Conservation (phyloP, 495 filamentous ascomycete genomes). For the Lasiosphaeria miniovina region DNA sequence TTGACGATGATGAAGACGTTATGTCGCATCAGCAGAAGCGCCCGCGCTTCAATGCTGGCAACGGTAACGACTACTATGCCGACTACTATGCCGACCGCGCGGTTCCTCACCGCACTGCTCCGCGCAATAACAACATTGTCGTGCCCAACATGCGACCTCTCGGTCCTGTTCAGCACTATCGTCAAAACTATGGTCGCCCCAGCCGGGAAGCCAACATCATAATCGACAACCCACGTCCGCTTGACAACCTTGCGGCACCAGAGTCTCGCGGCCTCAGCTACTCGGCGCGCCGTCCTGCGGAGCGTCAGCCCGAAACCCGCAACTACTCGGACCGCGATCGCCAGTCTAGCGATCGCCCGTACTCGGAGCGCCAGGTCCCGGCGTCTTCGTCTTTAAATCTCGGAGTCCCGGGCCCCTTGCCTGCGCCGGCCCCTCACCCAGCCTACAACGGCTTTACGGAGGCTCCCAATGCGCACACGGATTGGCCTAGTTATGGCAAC, state of each 20-base stretch:
- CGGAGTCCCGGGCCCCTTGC: background rate
- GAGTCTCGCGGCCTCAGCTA: too few relatives aligned
- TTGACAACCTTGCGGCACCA: too few relatives aligned
- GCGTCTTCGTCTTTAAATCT: background rate
- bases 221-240: too few relatives aligned
- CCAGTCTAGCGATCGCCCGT: background rate
- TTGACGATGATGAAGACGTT: slow-evolving; percentile 5
- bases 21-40: slow-evolving; percentile 26
- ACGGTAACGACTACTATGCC: slow-evolving; percentile 16
- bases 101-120: slow-evolving; percentile 21
- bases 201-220: too few relatives aligned
- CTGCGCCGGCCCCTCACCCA: slow-evolving; percentile 6
- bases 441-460: background rate
- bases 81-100: background rate
- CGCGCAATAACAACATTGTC: slow-evolving; percentile 19
- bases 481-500: background rate
- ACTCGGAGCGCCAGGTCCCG: background rate
- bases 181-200: too few relatives aligned
- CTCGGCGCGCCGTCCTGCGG: background rate
- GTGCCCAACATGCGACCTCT: too few relatives aligned
- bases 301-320: slow-evolving; percentile 19
- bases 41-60: slow-evolving; percentile 18
- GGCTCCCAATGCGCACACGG: background rate
- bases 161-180: too few relatives aligned
- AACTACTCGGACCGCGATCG: background rate